phyloP scores from a whole-genome alignment of 2,329 filamentous ascomycete genomes.

The Verticillium nubilum region DNA sequence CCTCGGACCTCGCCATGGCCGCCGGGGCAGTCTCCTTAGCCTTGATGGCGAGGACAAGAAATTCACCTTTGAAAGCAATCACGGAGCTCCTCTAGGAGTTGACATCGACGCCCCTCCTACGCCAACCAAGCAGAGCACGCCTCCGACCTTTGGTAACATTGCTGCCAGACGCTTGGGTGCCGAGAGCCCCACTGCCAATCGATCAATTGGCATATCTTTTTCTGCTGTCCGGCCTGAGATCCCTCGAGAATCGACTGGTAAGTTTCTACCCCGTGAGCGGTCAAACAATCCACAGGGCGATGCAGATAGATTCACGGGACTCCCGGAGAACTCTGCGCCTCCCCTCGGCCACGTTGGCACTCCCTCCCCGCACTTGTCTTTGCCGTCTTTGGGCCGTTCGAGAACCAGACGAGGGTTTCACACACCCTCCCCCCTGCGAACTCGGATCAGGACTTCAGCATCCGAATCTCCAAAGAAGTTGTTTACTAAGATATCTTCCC shows the following conservation, averaged over 20 bases:
- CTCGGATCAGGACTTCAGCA: conserved; percentile 20
- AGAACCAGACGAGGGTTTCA: conserved; percentile 22
- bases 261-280: conserved; percentile 27
- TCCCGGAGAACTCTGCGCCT: conserved; percentile 19
- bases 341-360: conserved; percentile 24
- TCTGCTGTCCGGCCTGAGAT: conserved; percentile 33
- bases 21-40: conserved; percentile 69
- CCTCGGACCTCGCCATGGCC: conserved; percentile 39
- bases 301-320: not conserved
- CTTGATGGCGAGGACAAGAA: conserved; percentile 71
- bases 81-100: conserved; percentile 34
- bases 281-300: not conserved
- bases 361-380: conserved; percentile 25
- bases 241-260: conserved; percentile 36
- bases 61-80: conserved; percentile 41
- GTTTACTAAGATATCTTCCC: conserved; percentile 46
- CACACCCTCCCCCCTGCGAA: conserved; percentile 27
- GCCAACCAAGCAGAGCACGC: conserved; percentile 69
- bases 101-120: conserved; percentile 75
- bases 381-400: conserved; percentile 30
- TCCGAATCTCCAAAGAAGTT: conserved; percentile 27
- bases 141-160: conserved; percentile 33
- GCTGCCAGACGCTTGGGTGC: conserved; percentile 31
- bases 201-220: conserved; percentile 33
- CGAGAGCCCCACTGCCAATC: conserved; percentile 43